Evolutionary conservation across 164 flowering plant species (phyloP), one percentile per base, ranked within the genome.

Genomic region (Malania oleifera): DNA sequence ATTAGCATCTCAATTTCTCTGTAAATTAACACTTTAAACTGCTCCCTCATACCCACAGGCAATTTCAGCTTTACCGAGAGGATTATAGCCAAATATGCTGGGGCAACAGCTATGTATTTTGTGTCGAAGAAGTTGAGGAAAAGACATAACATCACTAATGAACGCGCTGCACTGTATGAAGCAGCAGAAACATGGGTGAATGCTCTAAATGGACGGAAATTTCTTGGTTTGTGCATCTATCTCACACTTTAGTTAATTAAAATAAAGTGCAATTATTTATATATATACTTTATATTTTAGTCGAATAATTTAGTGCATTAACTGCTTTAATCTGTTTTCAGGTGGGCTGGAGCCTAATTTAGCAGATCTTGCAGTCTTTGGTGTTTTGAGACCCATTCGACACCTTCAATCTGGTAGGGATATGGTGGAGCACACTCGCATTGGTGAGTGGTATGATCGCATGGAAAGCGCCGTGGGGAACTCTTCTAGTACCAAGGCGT

Each of bases 151-250:
- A 92, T 92, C 47, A 85, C 85, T 13, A 91, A 89, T 69, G 96
- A 84, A 56, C 86, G 93, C 28, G 85, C 77, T 13, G 77, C 96
- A 41, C 59, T 92, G 68, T 89, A 92, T 69, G 81, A 82, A 70
- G 91, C 95, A 68, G 98, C 93, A 38, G 83, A 85, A 61, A 83
- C 86, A 26, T 92, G 98, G 96, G 91, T 92, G 17, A 80, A 82
- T 73, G 95, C 95, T 25, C 73, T 89, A 17, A 68, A 87, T 27
- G 91, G 85, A 22, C 77, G 89, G 53, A 67, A 84, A 25, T 91
- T 78, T 70, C 87, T 83, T 52, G 98, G 95, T 89, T 11, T 38
- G 81, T 60, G 57, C 23, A 31, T 17, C 45, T 27, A 28, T 25
- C 26, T 24, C 11, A 18, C 25, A 24, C 23, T 37, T 55, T 39